These are phyloP conservation scores for Termitomyces eurrhizus DNA, from an alignment of 768 basidiomycete species.

Conservation along the genomic window DNA sequence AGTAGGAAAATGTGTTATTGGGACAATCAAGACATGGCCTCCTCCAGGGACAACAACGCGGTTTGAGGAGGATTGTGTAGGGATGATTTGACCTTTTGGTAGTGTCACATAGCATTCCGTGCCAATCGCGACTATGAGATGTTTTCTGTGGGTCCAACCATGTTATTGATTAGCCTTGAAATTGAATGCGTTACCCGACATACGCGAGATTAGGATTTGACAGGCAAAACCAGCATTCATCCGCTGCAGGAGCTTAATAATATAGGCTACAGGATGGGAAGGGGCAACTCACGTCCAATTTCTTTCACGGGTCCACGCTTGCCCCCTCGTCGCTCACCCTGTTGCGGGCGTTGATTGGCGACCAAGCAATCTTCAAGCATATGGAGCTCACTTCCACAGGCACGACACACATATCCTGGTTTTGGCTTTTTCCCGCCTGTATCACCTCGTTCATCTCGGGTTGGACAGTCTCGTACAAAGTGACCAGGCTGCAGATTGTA, in stretches of 20 bases:
- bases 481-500: conserved; percentile 59
- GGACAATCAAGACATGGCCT: conserved; percentile 64
- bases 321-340: conserved; percentile 36
- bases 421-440: conserved; percentile 81
- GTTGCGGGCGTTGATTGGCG: conserved; percentile 47
- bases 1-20: conserved; percentile 78
- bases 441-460: conserved; percentile 70
- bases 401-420: conserved; percentile 85
- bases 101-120: conserved; percentile 91
- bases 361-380: conserved; percentile 85
- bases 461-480: conserved; percentile 86
- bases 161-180: conserved; percentile 7
- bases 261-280: background rate
- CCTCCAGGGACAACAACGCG: conserved; percentile 79
- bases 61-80: conserved; percentile 59
- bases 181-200: conserved; percentile 24
- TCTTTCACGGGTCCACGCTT: conserved; percentile 65
- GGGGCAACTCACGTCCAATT: conserved; percentile 63
- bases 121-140: conserved; percentile 93
- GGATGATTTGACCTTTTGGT: conserved; percentile 94
- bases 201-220: conserved; percentile 90
- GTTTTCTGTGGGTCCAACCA: conserved; percentile 56
- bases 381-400: conserved; percentile 85
- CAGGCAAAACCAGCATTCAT: conserved; percentile 98
- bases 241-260: conserved; percentile 45